These are phyloP conservation scores for Ulvella scutata DNA, from an alignment of 139 green algal species.

Conservation along the genomic window DNA sequence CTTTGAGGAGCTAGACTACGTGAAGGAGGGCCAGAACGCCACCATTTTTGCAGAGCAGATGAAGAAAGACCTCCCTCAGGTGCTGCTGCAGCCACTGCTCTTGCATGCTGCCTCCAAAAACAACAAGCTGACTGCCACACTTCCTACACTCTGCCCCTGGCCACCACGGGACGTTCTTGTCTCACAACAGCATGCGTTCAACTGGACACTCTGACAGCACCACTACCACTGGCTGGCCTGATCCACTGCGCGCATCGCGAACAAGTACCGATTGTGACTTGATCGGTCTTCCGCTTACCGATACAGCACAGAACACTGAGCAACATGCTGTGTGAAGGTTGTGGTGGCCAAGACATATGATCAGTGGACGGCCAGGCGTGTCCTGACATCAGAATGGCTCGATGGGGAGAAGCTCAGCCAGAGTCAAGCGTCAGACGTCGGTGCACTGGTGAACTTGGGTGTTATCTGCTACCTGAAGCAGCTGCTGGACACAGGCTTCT, in stretches of 20 bases:
- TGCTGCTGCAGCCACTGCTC: neutral
- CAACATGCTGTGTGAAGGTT: conserved; percentile 62
- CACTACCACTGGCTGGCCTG: too few relatives aligned
- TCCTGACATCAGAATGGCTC: conserved; percentile 69
- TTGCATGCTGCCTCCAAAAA: neutral
- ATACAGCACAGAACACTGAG: too few relatives aligned
- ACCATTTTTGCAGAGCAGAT: conserved; percentile 76
- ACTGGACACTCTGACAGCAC: too few relatives aligned
- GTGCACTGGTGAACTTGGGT: conserved; percentile 84
- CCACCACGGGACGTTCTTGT: neutral
- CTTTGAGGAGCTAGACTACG: conserved; percentile 97
- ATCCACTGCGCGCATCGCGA: too few relatives aligned
- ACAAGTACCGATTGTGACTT: too few relatives aligned
- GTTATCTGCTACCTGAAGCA: conserved; percentile 98
- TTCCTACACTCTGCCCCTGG: neutral
- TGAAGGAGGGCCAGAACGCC: conserved; percentile 78
- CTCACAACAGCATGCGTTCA: too few relatives aligned
- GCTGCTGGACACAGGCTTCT: conserved; percentile 73
- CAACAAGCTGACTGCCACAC: neutral
- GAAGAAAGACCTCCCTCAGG: conserved; percentile 80
- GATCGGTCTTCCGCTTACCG: too few relatives aligned
- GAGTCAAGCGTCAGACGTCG: conserved; percentile 72
- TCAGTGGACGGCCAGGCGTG: conserved; percentile 59
- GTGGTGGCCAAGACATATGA: conserved; percentile 79
- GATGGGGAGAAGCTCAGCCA: conserved; percentile 71